phyloP scores from a whole-genome alignment of 2,329 filamentous ascomycete genomes.

The Lecanosticta acicola region DNA sequence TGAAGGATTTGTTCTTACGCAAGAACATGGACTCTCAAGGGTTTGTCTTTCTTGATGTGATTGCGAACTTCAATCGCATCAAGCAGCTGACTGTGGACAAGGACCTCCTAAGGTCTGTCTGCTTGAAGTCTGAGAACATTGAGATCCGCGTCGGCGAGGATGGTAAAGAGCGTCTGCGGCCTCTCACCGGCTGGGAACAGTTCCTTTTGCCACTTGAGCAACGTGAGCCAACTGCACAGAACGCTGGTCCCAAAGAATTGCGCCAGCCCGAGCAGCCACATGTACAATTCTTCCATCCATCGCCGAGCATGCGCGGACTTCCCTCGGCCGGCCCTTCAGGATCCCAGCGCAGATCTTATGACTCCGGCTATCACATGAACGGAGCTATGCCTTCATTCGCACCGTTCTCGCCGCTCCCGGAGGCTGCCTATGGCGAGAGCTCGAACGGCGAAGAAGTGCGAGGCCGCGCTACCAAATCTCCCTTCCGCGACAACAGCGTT shows the following conservation, averaged over 20 bases:
- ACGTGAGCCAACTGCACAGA: slow-evolving; percentile 67
- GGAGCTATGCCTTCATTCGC: slow-evolving; percentile 21
- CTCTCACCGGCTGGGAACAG: slow-evolving; percentile 68
- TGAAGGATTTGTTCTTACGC: slow-evolving; percentile 85
- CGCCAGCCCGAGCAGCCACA: slow-evolving; percentile 38
- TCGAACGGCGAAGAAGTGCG: slow-evolving; percentile 27
- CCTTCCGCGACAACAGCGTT: slow-evolving; percentile 24
- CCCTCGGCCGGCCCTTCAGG: slow-evolving; percentile 15
- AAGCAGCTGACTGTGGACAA: slow-evolving; percentile 65
- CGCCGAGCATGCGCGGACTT: slow-evolving; percentile 27
- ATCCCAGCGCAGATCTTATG: slow-evolving; percentile 24
- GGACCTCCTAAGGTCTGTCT: slow-evolving; percentile 68
- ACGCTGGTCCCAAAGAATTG: slow-evolving; percentile 57
- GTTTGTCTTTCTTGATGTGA: slow-evolving; percentile 73
- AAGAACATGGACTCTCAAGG: slow-evolving; percentile 93
- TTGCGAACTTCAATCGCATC: slow-evolving; percentile 82
- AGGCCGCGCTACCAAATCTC: slow-evolving; percentile 28
- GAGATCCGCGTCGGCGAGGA: slow-evolving; percentile 73
- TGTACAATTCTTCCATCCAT: slow-evolving; percentile 30
- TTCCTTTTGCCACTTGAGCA: slow-evolving; percentile 70
- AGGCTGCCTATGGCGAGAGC: slow-evolving; percentile 15
- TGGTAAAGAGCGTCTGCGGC: slow-evolving; percentile 70
- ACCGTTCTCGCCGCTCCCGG: slow-evolving; percentile 18
- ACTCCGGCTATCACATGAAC: slow-evolving; percentile 24
- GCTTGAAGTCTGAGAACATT: slow-evolving; percentile 63